phyloP scores from a whole-genome alignment of 352 stramenopile genomes.

The Phytophthora meadii region DNA sequence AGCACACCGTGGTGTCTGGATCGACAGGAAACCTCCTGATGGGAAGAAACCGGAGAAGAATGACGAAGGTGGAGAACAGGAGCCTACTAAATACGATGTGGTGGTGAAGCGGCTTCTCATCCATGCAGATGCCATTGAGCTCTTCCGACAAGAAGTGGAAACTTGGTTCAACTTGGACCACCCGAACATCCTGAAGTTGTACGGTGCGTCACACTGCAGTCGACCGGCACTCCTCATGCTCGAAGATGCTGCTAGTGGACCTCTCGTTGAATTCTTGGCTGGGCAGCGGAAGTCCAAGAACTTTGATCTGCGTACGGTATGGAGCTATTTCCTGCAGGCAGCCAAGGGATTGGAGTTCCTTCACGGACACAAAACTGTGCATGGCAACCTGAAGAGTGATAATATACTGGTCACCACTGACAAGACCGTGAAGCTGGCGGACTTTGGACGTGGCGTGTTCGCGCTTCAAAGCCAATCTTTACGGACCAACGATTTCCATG shows the following conservation, averaged over 20 bases:
- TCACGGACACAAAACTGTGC: conserved; percentile 32
- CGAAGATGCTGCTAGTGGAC: conserved; percentile 26
- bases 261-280: conserved; percentile 25
- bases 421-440: conserved; percentile 16
- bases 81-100: conserved; percentile 3
- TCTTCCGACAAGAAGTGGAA: conserved; percentile 39
- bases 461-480: conserved; percentile 19
- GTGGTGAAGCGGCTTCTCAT: conserved; percentile 26
- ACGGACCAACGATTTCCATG: conserved; percentile 9
- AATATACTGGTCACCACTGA: conserved; percentile 28
- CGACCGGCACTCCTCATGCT: conserved; percentile 23
- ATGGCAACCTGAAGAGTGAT: conserved; percentile 29
- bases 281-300: neutral
- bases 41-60: conserved; percentile 13
- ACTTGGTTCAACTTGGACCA: conserved; percentile 34
- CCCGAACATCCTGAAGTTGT: conserved; percentile 35
- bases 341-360: conserved; percentile 52
- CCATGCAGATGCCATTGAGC: conserved; percentile 30
- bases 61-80: neutral
- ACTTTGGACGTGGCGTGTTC: conserved; percentile 27
- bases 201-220: conserved; percentile 39
- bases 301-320: neutral
- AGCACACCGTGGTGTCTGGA: conserved; percentile 20
- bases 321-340: conserved; percentile 14
- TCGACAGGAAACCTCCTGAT: conserved; percentile 16